Percentiles rank a stretch among this genome's conserved stretches.
Conservation (phyloP, 805 yeast species). For the Yamadazyma insecticola region DNA sequence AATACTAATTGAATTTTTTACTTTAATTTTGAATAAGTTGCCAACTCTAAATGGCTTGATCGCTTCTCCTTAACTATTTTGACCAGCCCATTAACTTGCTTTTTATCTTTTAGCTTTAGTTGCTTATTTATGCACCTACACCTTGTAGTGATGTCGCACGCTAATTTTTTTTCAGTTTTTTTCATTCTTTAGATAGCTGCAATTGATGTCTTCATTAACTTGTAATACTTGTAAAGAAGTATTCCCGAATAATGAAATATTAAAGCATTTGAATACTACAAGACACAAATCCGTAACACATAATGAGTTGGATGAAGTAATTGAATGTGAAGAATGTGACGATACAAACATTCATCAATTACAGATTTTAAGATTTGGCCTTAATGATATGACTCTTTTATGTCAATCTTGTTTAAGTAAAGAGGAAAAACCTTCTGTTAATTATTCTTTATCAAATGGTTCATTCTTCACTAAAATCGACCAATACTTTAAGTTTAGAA, state of each 20-base stretch:
- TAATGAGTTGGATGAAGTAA: slow-evolving; percentile 30
- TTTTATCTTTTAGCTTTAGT: too few species aligned
- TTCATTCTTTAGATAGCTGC: not conserved
- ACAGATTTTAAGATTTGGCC: slow-evolving; percentile 48
- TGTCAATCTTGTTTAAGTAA: slow-evolving; percentile 44
- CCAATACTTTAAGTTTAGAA: slow-evolving; percentile 47
- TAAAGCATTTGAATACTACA: slow-evolving; percentile 49
- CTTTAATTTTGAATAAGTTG: too few species aligned
- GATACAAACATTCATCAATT: slow-evolving; percentile 50
- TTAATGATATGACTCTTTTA: slow-evolving; percentile 48
- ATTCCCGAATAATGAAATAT: slow-evolving; percentile 26
- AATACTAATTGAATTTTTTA: too few species aligned
- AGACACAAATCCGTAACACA: slow-evolving; percentile 47
- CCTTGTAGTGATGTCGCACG: not conserved
- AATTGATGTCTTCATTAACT: slow-evolving; percentile 5
- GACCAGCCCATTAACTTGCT: too few species aligned
- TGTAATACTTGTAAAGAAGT: slow-evolving; percentile 10
- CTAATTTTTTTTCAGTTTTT: too few species aligned
- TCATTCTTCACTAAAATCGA: slow-evolving; percentile 46
- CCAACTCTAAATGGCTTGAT: too few species aligned
- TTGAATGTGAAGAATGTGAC: slow-evolving; percentile 55
- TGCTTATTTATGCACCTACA: not conserved
- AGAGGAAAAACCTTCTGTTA: slow-evolving; percentile 42
- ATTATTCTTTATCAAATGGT: slow-evolving; percentile 51
- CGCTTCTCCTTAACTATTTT: too few species aligned